Percentiles rank a stretch among this genome's conserved stretches.
phyloP scores from a whole-genome alignment of 2,329 filamentous ascomycete genomes.

The Cercospora sp. region DNA sequence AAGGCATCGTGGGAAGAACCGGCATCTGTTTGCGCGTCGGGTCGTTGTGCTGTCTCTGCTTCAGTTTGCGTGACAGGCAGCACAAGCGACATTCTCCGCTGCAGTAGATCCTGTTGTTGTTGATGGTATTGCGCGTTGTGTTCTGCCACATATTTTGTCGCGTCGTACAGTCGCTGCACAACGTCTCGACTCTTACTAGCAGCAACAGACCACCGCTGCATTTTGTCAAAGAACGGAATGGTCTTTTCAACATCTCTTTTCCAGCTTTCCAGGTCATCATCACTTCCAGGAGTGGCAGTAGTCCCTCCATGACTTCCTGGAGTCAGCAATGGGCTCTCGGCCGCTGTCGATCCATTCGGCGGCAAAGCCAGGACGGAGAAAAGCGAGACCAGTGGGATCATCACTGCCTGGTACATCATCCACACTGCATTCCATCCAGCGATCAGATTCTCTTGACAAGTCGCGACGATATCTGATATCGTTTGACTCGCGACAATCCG shows the following conservation, averaged over 20 bases:
- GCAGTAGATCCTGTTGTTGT: slow-evolving; percentile 25
- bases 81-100: slow-evolving; percentile 14
- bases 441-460: slow-evolving; percentile 73
- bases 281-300: slow-evolving; percentile 23
- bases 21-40: not conserved
- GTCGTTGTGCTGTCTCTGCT: not conserved
- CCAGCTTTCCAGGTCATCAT: slow-evolving; percentile 45
- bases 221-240: slow-evolving; percentile 47
- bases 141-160: slow-evolving; percentile 36
- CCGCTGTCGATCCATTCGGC: not conserved
- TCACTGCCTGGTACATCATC: slow-evolving; percentile 77
- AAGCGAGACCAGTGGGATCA: slow-evolving; percentile 74
- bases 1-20: not conserved
- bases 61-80: not conserved
- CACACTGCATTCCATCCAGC: slow-evolving; percentile 79
- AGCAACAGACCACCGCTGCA: slow-evolving; percentile 48
- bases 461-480: slow-evolving; percentile 69
- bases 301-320: slow-evolving; percentile 41
- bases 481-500: slow-evolving; percentile 68
- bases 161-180: slow-evolving; percentile 46
- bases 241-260: slow-evolving; percentile 44
- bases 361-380: slow-evolving; percentile 48
- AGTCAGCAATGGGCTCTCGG: slow-evolving; percentile 54
- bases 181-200: slow-evolving; percentile 48
- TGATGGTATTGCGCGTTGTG: slow-evolving; percentile 32